Conservation (phyloP, 2,329 filamentous ascomycete species). For the Emergomyces pasteurianus region DNA sequence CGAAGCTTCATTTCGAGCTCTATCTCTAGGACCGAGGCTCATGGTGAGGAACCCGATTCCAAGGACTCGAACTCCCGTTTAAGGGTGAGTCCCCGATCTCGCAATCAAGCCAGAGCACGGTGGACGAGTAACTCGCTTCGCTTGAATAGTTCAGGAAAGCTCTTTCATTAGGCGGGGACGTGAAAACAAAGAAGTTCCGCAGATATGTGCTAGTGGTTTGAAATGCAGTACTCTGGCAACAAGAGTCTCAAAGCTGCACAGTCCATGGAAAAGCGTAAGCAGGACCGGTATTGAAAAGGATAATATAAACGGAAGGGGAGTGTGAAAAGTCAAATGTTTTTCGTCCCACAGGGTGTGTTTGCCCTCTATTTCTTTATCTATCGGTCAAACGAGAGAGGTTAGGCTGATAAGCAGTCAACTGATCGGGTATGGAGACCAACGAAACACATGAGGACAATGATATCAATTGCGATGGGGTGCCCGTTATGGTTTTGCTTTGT, state of each 20-base stretch:
- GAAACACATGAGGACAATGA: background rate
- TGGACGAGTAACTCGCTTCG: slow-evolving; percentile 1
- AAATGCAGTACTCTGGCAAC: background rate
- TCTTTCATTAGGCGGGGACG: background rate
- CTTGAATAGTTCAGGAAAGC: background rate
- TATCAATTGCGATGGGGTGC: background rate
- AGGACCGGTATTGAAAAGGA: background rate
- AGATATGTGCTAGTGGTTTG: background rate
- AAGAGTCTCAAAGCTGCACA: slow-evolving; percentile 1
- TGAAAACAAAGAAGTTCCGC: background rate
- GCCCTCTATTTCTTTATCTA: background rate
- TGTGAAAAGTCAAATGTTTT: background rate
- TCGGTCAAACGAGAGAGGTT: background rate
- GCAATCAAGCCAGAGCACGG: background rate
- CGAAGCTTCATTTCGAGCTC: slow-evolving; percentile 1
- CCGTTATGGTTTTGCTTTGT: background rate
- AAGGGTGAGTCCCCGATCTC: background rate
- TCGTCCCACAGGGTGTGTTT: background rate
- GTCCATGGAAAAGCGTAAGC: slow-evolving; percentile 2
- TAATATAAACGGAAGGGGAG: background rate
- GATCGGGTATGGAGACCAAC: background rate
- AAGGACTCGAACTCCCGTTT: background rate
- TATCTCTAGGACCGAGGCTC: slow-evolving; percentile 7
- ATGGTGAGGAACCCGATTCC: slow-evolving; percentile 3
- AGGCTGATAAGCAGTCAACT: background rate